These are phyloP conservation scores for Cercospora beticola DNA, from an alignment of 2,329 filamentous ascomycete genomes.

Conservation along the genomic window DNA sequence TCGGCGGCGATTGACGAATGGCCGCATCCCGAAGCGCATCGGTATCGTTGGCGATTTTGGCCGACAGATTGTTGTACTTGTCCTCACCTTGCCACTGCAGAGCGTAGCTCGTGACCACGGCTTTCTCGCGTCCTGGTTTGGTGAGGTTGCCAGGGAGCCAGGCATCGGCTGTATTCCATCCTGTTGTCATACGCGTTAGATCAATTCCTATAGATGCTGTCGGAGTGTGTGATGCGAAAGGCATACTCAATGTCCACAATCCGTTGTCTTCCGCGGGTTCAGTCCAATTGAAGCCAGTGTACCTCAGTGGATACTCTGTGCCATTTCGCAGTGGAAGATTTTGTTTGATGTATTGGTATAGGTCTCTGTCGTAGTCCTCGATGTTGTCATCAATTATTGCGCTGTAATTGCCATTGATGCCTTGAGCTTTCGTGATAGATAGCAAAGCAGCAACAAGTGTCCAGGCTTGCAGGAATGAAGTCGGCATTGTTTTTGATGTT, in stretches of 20 bases:
- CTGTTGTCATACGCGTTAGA: too few relatives aligned
- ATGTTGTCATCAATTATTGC: neutral
- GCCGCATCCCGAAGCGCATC: too few relatives aligned
- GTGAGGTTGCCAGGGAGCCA: constrained; percentile 7
- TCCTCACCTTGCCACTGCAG: neutral
- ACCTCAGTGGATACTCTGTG: neutral
- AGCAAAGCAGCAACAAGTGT: too few relatives aligned
- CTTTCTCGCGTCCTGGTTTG: neutral
- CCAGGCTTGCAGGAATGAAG: neutral
- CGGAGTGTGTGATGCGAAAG: too few relatives aligned
- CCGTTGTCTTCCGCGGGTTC: constrained; percentile 3
- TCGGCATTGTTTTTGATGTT: too few relatives aligned
- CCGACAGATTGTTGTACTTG: neutral
- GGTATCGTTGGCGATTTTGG: constrained; percentile 8
- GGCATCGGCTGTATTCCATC: constrained; percentile 2
- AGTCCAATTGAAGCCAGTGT: constrained; percentile 3
- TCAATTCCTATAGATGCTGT: too few relatives aligned
- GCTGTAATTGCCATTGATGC: neutral
- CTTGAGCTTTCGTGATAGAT: too few relatives aligned
- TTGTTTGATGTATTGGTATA: neutral
- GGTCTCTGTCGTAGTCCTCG: too few relatives aligned
- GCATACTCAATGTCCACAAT: neutral
- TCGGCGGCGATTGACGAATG: too few relatives aligned
- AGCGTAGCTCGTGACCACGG: neutral
- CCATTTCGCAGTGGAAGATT: constrained; percentile 1